A percentile compares a stretch with the other conserved stretches of the same genome.
Conservation (phyloP, 805 yeast genomes). For the Teunomyces cretensis region DNA sequence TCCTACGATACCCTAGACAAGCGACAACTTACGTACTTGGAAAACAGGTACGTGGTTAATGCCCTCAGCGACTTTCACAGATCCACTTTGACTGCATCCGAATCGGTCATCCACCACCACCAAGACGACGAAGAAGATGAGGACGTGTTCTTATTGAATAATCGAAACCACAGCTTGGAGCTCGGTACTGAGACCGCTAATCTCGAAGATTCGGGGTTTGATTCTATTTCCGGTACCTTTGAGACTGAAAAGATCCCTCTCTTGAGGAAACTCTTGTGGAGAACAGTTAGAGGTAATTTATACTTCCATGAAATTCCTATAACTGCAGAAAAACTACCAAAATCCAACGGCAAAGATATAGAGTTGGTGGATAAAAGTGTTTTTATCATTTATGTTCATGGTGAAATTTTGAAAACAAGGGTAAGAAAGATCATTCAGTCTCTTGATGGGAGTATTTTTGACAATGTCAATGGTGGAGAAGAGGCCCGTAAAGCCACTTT, state of each 20-base stretch:
- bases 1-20: conserved; percentile 28
- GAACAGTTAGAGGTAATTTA: conserved; percentile 43
- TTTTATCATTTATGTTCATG: conserved; percentile 41
- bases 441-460: conserved; percentile 38
- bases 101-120: not conserved
- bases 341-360: conserved; percentile 9
- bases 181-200: conserved; percentile 20
- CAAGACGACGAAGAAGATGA: conserved; percentile 25
- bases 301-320: conserved; percentile 41
- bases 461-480: conserved; percentile 33
- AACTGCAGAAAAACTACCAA: conserved; percentile 15
- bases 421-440: conserved; percentile 38
- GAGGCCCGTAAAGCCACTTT: conserved; percentile 24
- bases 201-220: conserved; percentile 25
- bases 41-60: conserved; percentile 35
- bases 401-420: conserved; percentile 34
- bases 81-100: conserved; percentile 14
- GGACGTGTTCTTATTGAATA: conserved; percentile 27
- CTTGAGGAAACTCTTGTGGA: conserved; percentile 41
- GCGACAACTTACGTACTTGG: conserved; percentile 25
- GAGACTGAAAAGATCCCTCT: conserved; percentile 35
- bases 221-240: conserved; percentile 37
- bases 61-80: conserved; percentile 34
- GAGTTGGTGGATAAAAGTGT: conserved; percentile 31
- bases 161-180: conserved; percentile 20